A percentile compares a stretch with the other conserved stretches of the same genome.
phyloP scores from a whole-genome alignment of 768 basidiomycete genomes.

The Podaxis carcinomalis region DNA sequence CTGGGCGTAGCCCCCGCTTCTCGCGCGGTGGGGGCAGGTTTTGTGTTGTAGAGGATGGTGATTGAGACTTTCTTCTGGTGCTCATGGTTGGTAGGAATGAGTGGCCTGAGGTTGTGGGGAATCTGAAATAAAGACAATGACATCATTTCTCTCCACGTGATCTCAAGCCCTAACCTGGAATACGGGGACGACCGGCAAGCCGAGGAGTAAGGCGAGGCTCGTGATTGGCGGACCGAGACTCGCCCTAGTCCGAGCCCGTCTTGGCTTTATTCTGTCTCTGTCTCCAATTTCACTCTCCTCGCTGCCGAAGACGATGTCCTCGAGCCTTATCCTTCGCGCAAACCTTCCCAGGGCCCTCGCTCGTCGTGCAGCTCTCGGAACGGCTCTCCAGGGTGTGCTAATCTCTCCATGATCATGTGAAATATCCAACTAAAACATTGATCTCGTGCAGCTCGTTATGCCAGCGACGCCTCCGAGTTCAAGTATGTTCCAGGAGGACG shows the following conservation, averaged over 20 bases:
- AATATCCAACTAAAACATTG: constrained; percentile 10
- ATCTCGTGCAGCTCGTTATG: constrained; percentile 33
- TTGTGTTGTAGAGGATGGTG: constrained; percentile 2
- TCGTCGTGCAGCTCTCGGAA: constrained; percentile 35
- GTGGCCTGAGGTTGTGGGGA: background rate
- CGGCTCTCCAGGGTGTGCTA: constrained; percentile 38
- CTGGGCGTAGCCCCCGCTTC: constrained; percentile 20
- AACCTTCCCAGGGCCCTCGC: constrained; percentile 40
- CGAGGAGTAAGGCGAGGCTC: background rate
- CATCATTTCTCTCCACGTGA: background rate
- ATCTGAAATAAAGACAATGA: background rate
- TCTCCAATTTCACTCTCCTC: background rate
- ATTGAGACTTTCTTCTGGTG: constrained; percentile 3
- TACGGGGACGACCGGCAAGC: background rate
- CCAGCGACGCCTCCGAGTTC: constrained; percentile 25
- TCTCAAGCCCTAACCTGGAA: no score
- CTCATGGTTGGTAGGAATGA: background rate
- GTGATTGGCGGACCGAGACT: background rate
- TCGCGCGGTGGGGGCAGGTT: constrained; percentile 28
- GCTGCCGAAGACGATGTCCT: constrained; percentile 39
- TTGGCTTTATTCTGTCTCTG: background rate
- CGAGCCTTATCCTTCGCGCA: constrained; percentile 44
- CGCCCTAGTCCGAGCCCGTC: background rate
- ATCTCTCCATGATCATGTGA: background rate
- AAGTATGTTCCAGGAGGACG: constrained; percentile 69